Evolutionary conservation across 208 protist genomes (phyloP).

Genomic region (Leishmania braziliensis): DNA sequence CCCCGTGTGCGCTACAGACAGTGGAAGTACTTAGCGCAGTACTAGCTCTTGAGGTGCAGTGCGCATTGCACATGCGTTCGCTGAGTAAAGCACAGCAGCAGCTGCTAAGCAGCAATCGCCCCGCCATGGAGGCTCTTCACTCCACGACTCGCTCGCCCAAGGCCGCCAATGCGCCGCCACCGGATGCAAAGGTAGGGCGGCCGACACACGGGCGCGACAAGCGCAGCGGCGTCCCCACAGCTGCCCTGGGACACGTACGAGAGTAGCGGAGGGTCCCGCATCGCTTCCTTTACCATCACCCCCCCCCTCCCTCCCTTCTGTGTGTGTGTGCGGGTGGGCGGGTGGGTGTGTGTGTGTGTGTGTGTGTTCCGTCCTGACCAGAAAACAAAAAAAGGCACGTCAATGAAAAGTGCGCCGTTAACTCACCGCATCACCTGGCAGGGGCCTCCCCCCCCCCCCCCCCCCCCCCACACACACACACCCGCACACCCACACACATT

Average conservation of each 20-base stretch:
- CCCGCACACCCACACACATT: no score
- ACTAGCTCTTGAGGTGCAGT: conserved; percentile 24
- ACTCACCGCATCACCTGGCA: background rate
- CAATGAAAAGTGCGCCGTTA: background rate
- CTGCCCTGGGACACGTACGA: background rate
- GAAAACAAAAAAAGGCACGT: conserved; percentile 8
- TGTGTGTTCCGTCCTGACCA: background rate
- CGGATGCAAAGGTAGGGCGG: background rate
- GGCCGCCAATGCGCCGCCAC: background rate
- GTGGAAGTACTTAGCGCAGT: conserved; percentile 17
- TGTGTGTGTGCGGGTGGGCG: background rate
- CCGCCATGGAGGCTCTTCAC: background rate
- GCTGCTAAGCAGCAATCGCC: background rate
- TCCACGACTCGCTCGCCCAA: background rate
- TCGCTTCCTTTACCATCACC: background rate
- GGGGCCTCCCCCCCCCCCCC: background rate
- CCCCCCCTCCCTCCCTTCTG: background rate
- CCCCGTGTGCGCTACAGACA: background rate
- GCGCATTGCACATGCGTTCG: conserved; percentile 9
- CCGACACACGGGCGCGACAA: background rate
- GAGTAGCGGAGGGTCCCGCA: background rate
- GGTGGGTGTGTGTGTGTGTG: background rate
- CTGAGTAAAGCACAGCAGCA: conserved; percentile 11
- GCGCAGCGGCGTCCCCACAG: background rate
- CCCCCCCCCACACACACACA: no score